phyloP scores from a whole-genome alignment of 139 green algal species.

The Chlamydomonas eustigma region DNA sequence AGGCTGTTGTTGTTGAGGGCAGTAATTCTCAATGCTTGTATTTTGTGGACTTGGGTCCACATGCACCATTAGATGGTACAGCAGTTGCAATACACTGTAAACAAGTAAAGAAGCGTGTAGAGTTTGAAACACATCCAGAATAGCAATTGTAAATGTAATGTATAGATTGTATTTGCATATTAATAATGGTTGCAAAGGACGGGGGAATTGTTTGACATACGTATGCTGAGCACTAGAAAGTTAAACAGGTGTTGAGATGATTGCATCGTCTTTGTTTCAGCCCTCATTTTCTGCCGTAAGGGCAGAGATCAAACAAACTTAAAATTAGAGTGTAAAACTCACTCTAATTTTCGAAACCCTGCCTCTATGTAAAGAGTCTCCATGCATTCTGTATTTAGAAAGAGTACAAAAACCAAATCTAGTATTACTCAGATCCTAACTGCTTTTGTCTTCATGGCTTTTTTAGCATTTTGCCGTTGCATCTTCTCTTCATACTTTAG shows the following conservation, averaged over 20 bases:
- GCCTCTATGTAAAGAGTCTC: no score
- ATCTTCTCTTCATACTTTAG: constrained; percentile 13
- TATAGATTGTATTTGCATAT: background rate
- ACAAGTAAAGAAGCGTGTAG: background rate
- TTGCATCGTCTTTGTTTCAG: no score
- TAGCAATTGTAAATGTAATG: background rate
- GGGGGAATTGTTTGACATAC: background rate
- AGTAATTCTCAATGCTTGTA: no score
- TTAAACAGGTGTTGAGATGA: background rate
- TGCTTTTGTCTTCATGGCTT: constrained; percentile 1
- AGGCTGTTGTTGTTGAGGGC: no score
- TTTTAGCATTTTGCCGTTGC: background rate
- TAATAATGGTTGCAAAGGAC: background rate
- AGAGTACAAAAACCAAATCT: no score
- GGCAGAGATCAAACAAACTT: no score
- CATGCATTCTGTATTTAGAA: no score
- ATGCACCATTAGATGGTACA: no score
- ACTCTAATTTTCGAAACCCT: no score
- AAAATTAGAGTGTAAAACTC: no score
- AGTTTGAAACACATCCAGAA: background rate
- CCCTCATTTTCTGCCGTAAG: no score
- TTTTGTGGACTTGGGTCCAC: no score
- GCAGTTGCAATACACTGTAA: background rate
- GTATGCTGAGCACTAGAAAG: background rate
- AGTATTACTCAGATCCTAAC: constrained; percentile 1